Evolutionary conservation across 2,329 filamentous ascomycete genomes (phyloP), one percentile per base, ranked within the genome.

Genomic region (Orbilia blumenaviensis): DNA sequence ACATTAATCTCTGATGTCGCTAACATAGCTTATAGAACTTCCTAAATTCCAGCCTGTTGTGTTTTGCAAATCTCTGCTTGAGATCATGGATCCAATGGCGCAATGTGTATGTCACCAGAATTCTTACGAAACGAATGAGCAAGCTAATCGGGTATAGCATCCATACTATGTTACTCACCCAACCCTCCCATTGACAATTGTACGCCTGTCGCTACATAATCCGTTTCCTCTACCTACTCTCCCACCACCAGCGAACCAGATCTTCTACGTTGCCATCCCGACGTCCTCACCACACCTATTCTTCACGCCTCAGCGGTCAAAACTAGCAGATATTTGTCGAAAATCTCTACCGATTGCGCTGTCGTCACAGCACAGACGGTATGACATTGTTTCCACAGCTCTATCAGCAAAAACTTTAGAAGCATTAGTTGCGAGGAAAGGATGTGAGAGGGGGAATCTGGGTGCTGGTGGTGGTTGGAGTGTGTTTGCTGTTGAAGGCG

Each of bases 341-440:
- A 90, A 93, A 77, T 91, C 92, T 1, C 89, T 97, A 6, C 92
- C 93, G 0, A 93, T 92, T 80, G 93, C 93, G 0, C 86, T 96
- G 10, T 95, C 92, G 0, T 86, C 89, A 12, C 91, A 92, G 0
- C 87, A 90, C 29, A 87, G 90, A 77, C 87, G 93, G 29, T 94
- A 92, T 78, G 86, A 88, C 0, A 84, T 97, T 0, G 87, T 89
- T 76, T 83, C 87, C 3, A 92, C 91, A 1, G 89, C 87, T 56
- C 84, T 96, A 18, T 87, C 87, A 0, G 91, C 92, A 14, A 89
- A 89, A 78, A 94, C 91, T 67, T 84, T 97, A 9, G 85, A 87
- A 3, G 90, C 90, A 1, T 84, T 96, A 44, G 84, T 94, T 14
- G 86, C 89, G 14, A 87, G 89, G 50, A 88, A 89, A 38, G 93